These are phyloP conservation scores for Rhizophagus prolifer DNA, from an alignment of 192 early-diverging fungal species.

Conservation along the genomic window DNA sequence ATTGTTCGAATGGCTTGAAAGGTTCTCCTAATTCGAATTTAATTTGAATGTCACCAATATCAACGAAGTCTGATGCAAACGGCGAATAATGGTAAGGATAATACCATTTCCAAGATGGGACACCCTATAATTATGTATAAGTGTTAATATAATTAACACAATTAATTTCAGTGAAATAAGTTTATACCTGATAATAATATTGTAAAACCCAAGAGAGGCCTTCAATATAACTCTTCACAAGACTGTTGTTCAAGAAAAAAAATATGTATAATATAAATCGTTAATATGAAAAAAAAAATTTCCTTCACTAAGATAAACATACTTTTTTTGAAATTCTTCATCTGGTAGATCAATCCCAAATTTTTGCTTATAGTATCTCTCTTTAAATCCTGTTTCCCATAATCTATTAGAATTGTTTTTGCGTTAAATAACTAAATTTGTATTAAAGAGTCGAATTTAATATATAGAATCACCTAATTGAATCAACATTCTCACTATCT, in stretches of 20 bases:
- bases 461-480: slow-evolving; percentile 32
- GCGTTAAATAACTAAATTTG: not conserved
- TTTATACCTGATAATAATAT: slow-evolving; percentile 83
- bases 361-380: slow-evolving; percentile 69
- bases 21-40: slow-evolving; percentile 83
- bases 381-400: slow-evolving; percentile 77
- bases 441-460: too few relatives aligned
- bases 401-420: slow-evolving; percentile 47
- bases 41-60: slow-evolving; percentile 71
- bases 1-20: slow-evolving; percentile 89
- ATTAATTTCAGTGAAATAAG: not conserved
- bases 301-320: slow-evolving; percentile 28
- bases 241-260: slow-evolving; percentile 34
- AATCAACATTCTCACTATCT: slow-evolving; percentile 57
- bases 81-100: slow-evolving; percentile 98
- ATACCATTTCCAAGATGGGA: slow-evolving; percentile 96
- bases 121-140: slow-evolving; percentile 50
- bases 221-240: slow-evolving; percentile 83
- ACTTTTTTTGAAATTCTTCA: slow-evolving; percentile 52
- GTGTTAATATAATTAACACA: not conserved
- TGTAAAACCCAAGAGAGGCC: slow-evolving; percentile 95
- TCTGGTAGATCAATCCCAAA: slow-evolving; percentile 65
- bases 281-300: not conserved
- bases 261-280: not conserved
- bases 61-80: slow-evolving; percentile 75